These are phyloP conservation scores for Fraxinus paxiana DNA, from an alignment of 305 asterid species.

Conservation along the genomic window DNA sequence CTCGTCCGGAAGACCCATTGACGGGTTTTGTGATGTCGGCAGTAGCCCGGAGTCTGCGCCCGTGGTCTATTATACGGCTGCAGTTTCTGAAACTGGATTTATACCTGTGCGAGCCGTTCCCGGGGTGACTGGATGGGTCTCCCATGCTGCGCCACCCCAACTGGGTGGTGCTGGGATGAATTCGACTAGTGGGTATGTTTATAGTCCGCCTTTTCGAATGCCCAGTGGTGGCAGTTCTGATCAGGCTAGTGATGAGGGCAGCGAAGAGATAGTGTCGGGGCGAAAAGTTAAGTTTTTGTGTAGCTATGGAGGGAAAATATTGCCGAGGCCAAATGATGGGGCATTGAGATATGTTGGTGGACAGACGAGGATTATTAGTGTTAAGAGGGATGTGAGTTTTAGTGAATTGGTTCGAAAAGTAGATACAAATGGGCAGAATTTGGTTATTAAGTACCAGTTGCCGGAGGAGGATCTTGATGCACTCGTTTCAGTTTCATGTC, in stretches of 20 bases:
- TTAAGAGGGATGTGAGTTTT: constrained; percentile 58
- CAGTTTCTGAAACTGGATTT: constrained; percentile 43
- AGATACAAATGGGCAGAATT: constrained; percentile 50
- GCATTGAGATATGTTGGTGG: constrained; percentile 92
- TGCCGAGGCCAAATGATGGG: constrained; percentile 87
- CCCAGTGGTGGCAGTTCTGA: constrained; percentile 40
- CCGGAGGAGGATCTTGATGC: constrained; percentile 98
- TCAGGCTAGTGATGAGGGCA: constrained; percentile 65
- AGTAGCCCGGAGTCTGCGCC: constrained; percentile 44
- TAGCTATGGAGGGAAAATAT: constrained; percentile 90
- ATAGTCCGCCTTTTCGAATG: constrained; percentile 28
- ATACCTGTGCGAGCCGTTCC: constrained; percentile 48
- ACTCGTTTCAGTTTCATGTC: constrained; percentile 81
- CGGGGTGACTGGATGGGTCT: constrained; percentile 53
- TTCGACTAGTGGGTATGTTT: constrained; percentile 33
- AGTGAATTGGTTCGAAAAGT: constrained; percentile 58
- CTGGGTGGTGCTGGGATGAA: constrained; percentile 30
- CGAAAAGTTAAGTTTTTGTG: constrained; percentile 80
- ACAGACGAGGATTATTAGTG: constrained; percentile 76
- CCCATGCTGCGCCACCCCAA: constrained; percentile 38
- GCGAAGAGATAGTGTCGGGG: constrained; percentile 59
- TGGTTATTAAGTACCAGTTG: constrained; percentile 82
- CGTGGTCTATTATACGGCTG: constrained; percentile 41
- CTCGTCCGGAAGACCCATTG: constrained; percentile 56
- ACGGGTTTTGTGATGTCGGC: constrained; percentile 48